Base-by-base conservation (phyloP, 208 protist species). In the Giardia duodenalis region DNA sequence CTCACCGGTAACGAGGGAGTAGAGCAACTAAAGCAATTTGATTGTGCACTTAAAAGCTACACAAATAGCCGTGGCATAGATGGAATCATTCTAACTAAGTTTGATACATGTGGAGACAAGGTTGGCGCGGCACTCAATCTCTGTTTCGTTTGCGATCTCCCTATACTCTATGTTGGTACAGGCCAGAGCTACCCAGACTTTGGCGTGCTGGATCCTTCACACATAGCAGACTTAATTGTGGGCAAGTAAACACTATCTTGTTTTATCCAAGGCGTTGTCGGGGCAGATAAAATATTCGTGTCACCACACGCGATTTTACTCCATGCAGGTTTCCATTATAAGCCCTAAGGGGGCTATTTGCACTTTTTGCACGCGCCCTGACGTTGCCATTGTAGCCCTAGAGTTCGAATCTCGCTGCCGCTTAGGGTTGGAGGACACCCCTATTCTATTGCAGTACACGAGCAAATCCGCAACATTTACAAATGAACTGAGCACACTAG, bases 41-140 rank as follows among this genome's bases (percentile, higher is more conserved):
- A 99, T 93, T 94, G 97, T 94, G 97, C 97, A 67, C 95, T 99
- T 0, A 93, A 88, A 44, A 1, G 0, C 3, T 90, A 47, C 2
- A 93, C 93, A 0, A 94, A 95, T 30, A 30, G 57, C 19, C 96
- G 97, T 57, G 95, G 97, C 1, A 98, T 99, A 90, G 98, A 99
- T 95, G 99, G 98, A 88, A 99, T 99, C 89, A 95, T 99, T 19
- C 95, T 99, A 0, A 99, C 98, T n/a, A 99, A 99, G 95, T 99
- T 99, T 93, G 99, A 99, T 95, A 99, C 98, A 0, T 99, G 99
- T 91, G 98, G 99, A 93, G 98, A 99, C 93, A 99, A 99, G 95
- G 96, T 99, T 10, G 99, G 99, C 39, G 98, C 98, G 0, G 98
- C 98, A 3, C 95, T 99, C 4, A 99, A 97, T 0, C 98, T 99